Conservation (phyloP, 257 asterid species). For the Vinca minor region DNA sequence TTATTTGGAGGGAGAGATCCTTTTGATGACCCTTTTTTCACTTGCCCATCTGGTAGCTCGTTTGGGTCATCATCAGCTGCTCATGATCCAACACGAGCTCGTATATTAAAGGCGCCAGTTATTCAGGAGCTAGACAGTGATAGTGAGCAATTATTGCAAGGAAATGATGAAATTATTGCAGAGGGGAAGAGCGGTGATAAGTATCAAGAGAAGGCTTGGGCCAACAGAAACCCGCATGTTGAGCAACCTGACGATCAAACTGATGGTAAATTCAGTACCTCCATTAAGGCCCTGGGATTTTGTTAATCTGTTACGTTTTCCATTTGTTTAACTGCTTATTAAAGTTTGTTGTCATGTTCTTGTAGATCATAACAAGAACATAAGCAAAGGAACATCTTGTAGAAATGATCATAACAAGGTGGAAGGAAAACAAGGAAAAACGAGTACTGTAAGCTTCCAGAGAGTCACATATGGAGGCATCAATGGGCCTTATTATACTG, state of each 20-base stretch:
- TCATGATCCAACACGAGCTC: constrained; percentile 17
- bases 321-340: neutral
- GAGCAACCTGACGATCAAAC: constrained; percentile 78
- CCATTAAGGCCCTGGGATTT: neutral
- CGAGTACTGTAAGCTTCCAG: constrained; percentile 42
- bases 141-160: constrained; percentile 24
- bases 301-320: neutral
- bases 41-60: constrained; percentile 30
- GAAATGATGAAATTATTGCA: constrained; percentile 15
- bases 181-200: constrained; percentile 12
- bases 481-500: constrained; percentile 57
- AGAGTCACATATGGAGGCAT: constrained; percentile 78
- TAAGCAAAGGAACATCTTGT: constrained; percentile 16
- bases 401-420: constrained; percentile 16
- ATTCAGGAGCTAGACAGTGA: constrained; percentile 60
- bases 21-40: constrained; percentile 66
- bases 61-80: constrained; percentile 15
- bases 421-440: constrained; percentile 18
- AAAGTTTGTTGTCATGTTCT: neutral
- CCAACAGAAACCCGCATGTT: constrained; percentile 46
- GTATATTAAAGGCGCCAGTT: constrained; percentile 30
- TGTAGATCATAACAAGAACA: constrained; percentile 29
- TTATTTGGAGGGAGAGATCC: constrained; percentile 52
- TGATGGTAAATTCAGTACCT: constrained; percentile 30
- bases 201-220: constrained; percentile 13